A percentile compares a stretch with the other conserved stretches of the same genome.
Evolutionary conservation across 345 rosid genomes (phyloP).

Genomic region (Aethionema arabicum): DNA sequence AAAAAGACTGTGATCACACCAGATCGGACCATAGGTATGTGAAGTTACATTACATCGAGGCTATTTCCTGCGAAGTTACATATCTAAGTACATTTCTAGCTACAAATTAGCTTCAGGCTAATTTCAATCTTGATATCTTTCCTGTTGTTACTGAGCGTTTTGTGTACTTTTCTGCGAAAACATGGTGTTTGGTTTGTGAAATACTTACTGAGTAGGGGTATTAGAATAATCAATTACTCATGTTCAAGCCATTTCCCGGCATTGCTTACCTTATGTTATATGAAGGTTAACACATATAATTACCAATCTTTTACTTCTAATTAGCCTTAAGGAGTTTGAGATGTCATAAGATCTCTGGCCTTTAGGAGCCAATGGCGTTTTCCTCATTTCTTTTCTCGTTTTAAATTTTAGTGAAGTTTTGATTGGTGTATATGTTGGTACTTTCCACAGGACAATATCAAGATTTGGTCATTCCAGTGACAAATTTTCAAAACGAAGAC

Average conservation of each 20-base stretch:
- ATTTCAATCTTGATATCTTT: neutral
- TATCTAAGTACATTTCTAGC: neutral
- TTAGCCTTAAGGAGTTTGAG: constrained; percentile 9
- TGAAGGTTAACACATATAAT: neutral
- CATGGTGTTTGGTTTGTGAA: neutral
- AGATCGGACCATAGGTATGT: constrained; percentile 58
- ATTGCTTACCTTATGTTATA: constrained; percentile 4
- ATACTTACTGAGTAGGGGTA: neutral
- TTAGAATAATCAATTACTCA: neutral
- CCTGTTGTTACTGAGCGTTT: neutral
- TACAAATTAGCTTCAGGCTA: neutral
- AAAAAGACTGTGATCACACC: constrained; percentile 46
- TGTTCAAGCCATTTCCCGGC: neutral
- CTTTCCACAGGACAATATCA: constrained; percentile 55
- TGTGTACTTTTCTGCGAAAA: neutral
- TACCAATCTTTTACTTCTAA: neutral
- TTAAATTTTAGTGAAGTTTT: constrained; percentile 8
- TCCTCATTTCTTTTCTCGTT: neutral
- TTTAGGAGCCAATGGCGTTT: neutral
- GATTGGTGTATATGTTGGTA: constrained; percentile 9
- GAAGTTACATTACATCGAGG: neutral
- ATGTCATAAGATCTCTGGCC: neutral
- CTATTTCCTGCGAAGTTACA: no score
- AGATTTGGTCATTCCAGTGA: constrained; percentile 80
- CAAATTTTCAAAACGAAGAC: constrained; percentile 69